Conservation (phyloP, 192 early-diverging fungal genomes). For the Podila horticola region DNA sequence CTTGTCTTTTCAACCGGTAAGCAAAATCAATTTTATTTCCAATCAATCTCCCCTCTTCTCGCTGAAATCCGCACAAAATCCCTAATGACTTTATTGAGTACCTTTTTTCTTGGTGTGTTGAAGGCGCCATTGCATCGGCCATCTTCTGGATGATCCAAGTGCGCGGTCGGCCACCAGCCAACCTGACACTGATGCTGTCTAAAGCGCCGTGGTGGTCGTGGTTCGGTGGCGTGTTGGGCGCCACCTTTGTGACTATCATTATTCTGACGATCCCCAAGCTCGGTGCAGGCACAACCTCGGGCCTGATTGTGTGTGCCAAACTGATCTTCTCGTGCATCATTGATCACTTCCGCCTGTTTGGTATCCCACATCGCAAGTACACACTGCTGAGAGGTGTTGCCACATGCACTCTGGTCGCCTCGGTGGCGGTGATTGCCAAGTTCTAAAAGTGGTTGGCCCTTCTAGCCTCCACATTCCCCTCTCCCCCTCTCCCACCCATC, state of each 20-base stretch:
- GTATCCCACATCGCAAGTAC: conserved; percentile 42
- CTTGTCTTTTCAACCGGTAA: conserved; percentile 6
- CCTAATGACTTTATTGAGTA: too few species aligned
- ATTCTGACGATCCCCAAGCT: conserved; percentile 54
- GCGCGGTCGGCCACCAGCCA: conserved; percentile 4
- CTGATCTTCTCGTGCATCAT: conserved; percentile 52
- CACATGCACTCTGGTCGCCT: conserved; percentile 48
- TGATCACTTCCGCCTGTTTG: conserved; percentile 60
- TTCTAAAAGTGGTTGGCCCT: conserved; percentile 19
- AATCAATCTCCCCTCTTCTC: not conserved
- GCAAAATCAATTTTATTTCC: not conserved
- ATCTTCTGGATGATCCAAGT: conserved; percentile 1
- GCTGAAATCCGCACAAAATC: too few species aligned
- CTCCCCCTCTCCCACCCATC: not conserved
- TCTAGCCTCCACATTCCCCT: not conserved
- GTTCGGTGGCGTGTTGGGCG: conserved; percentile 55
- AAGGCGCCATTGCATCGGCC: not conserved
- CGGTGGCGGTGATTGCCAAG: conserved; percentile 45
- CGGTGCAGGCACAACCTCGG: conserved; percentile 54
- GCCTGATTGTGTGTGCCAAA: conserved; percentile 56
- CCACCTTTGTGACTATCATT: conserved; percentile 56
- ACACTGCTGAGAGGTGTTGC: conserved; percentile 50
- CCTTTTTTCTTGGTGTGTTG: not conserved
- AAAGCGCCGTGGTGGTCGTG: conserved; percentile 54
- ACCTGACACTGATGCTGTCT: not conserved